These are phyloP conservation scores for Microdochium bolleyi DNA, from an alignment of 2,329 filamentous ascomycete species.

Conservation along the genomic window DNA sequence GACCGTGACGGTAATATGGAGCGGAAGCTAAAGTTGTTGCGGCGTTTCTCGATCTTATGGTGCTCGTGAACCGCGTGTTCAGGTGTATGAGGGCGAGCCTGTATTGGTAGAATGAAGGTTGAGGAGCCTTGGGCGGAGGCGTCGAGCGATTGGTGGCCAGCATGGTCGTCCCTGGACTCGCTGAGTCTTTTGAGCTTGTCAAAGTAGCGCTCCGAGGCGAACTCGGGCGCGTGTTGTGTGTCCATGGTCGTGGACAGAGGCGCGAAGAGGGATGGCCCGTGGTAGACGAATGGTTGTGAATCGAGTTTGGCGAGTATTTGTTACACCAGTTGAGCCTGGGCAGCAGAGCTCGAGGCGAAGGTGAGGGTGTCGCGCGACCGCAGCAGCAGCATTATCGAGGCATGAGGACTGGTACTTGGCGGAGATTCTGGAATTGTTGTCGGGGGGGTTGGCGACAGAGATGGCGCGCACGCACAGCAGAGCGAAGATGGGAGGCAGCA, in stretches of 20 bases:
- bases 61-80: constrained; percentile 24
- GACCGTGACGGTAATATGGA: constrained; percentile 20
- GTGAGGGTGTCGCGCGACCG: constrained; percentile 13
- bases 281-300: constrained; percentile 7
- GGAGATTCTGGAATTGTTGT: constrained; percentile 1
- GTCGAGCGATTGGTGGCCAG: constrained; percentile 13
- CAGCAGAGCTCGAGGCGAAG: constrained; percentile 14
- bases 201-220: constrained; percentile 58
- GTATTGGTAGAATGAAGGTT: constrained; percentile 42
- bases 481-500: no score
- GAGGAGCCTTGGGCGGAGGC: constrained; percentile 21
- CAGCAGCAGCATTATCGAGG: constrained; percentile 22
- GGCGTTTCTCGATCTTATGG: constrained; percentile 19
- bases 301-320: constrained; percentile 6
- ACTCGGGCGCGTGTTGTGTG: constrained; percentile 56
- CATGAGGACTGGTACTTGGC: constrained; percentile 9
- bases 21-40: constrained; percentile 19
- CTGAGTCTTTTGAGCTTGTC: constrained; percentile 50
- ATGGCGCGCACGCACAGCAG: no score
- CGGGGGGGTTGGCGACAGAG: background rate
- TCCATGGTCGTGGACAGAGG: constrained; percentile 38
- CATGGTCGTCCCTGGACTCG: constrained; percentile 31
- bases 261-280: constrained; percentile 1
- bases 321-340: constrained; percentile 5
- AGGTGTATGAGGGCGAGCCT: constrained; percentile 18